phyloP scores from a whole-genome alignment of 306 rosid genomes.

The Prosopis cineraria region DNA sequence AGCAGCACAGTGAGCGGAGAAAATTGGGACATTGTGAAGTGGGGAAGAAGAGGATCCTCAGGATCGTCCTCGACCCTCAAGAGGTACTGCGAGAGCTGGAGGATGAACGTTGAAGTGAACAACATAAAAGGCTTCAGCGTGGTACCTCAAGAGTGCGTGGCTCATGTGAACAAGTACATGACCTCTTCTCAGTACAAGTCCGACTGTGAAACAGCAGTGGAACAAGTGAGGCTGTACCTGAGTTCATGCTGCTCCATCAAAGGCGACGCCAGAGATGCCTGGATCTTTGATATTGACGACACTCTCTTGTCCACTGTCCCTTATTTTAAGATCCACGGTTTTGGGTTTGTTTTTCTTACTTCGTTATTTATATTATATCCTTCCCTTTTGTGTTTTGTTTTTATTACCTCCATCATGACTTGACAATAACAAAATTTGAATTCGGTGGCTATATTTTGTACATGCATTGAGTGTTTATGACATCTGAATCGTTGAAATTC shows the following conservation, averaged over 20 bases:
- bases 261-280: conserved; percentile 73
- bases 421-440: no score
- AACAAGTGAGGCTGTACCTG: conserved; percentile 45
- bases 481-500: no score
- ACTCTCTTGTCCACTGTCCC: conserved; percentile 77
- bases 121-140: conserved; percentile 33
- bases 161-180: conserved; percentile 54
- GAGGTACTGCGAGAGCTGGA: not conserved
- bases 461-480: no score
- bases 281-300: conserved; percentile 74
- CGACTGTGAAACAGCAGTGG: conserved; percentile 51
- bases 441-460: no score
- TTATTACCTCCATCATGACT: no score
- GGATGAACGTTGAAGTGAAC: not conserved
- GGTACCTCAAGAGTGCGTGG: conserved; percentile 71
- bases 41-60: not conserved
- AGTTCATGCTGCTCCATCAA: conserved; percentile 46
- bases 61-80: no score
- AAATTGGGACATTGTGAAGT: not conserved
- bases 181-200: conserved; percentile 44
- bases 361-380: no score
- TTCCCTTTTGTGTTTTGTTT: no score
- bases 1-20: no score
- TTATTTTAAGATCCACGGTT: conserved; percentile 54
- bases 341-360: conserved; percentile 32